Base-by-base conservation (phyloP, 805 yeast genomes). In the Blastobotrys mokoenaii region DNA sequence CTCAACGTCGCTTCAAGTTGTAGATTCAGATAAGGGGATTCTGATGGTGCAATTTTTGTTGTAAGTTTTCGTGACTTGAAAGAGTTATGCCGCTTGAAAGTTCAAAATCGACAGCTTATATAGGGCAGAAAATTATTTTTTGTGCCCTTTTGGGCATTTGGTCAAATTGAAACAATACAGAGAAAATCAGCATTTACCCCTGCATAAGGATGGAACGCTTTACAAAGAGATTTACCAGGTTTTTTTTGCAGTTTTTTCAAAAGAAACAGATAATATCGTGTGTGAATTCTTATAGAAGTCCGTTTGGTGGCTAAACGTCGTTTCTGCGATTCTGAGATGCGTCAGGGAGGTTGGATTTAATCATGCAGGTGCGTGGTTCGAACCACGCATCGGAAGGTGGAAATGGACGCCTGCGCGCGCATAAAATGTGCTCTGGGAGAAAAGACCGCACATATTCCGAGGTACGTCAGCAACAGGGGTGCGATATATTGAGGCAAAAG, bases 191-290 rank as follows among this genome's bases (percentile, higher is more conserved):
- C 97, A 93, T 22, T 94, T 95, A 96, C 96, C 97, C 97, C 96
- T 90, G 97, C 97, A 90, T 93, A 93, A 93, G 96, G 97, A 90
- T 90, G 97, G 89, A 96, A 94, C 97, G 97, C 96, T 89, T 82
- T 88, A 87, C 97, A 90, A 90, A 90, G 97, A 90, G 97, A 89
- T 90, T 87, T 84, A 77, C 69, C 72, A 69, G 74, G 81, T 83
- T 85, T 85, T 86, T 87, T 84, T 74, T 65, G n/a, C n/a, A n/a
- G n/a, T n/a, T n/a, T n/a, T n/a, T n/a, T n/a, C n/a, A n/a, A n/a
- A n/a, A n/a, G n/a, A n/a, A n/a, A n/a, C n/a, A n/a, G n/a, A n/a
- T n/a, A n/a, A n/a, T n/a, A n/a, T n/a, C n/a, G n/a, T n/a, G n/a
- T n/a, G n/a, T n/a, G n/a, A n/a, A n/a, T n/a, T n/a, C n/a, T n/a